phyloP scores from a whole-genome alignment of 768 basidiomycete species.

The Boletus pseudopeckii region DNA sequence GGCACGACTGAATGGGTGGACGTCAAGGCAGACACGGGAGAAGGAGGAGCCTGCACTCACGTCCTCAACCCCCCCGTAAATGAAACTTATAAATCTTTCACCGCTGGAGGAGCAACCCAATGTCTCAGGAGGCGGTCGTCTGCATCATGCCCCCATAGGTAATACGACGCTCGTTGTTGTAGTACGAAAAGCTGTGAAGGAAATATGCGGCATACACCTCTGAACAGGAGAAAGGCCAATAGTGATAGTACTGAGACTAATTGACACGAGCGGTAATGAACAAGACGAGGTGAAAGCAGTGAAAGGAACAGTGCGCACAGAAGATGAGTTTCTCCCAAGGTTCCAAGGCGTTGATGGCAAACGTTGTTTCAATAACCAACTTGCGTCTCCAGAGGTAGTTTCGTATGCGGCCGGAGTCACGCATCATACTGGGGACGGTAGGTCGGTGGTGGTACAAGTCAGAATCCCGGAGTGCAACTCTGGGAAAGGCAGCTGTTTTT shows the following conservation, averaged over 20 bases:
- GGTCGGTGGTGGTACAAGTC: background rate
- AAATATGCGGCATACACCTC: slow-evolving; percentile 53
- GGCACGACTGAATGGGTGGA: background rate
- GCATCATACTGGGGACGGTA: background rate
- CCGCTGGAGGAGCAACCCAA: slow-evolving; percentile 22
- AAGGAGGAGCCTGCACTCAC: slow-evolving; percentile 5
- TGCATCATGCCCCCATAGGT: slow-evolving; percentile 53
- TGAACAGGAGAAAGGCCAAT: slow-evolving; percentile 43
- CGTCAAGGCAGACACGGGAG: slow-evolving; percentile 1
- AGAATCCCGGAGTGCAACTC: background rate
- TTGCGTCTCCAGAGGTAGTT: slow-evolving; percentile 49
- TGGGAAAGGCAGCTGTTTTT: background rate
- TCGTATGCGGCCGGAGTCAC: slow-evolving; percentile 22
- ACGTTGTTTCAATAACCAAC: slow-evolving; percentile 56
- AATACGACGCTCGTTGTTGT: slow-evolving; percentile 54
- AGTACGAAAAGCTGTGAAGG: slow-evolving; percentile 56
- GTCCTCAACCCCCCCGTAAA: background rate
- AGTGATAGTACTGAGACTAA: slow-evolving; percentile 41
- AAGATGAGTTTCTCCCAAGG: slow-evolving; percentile 66
- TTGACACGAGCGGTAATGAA: background rate
- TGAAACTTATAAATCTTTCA: slow-evolving; percentile 24
- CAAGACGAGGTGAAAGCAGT: background rate
- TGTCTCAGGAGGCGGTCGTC: slow-evolving; percentile 25
- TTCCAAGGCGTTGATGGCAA: slow-evolving; percentile 58
- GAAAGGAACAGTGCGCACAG: slow-evolving; percentile 38